Conservation (phyloP, 129 eudicot genomes). For the Lactuca sativa region DNA sequence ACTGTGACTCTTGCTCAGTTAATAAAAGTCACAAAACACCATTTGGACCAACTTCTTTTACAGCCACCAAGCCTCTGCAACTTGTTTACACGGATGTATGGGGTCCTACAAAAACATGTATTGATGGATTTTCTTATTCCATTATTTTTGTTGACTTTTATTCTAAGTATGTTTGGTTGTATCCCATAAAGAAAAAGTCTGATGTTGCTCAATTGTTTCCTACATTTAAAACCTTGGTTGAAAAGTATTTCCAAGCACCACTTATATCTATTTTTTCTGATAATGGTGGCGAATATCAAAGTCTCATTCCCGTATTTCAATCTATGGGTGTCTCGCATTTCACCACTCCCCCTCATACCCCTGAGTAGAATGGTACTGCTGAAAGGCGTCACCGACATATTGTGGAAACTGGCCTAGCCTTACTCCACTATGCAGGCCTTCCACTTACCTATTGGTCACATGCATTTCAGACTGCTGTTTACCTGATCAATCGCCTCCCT, state of each 20-base stretch:
- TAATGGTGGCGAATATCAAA: conserved; percentile 4
- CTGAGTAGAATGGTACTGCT: neutral
- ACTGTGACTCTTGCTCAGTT: too few relatives aligned
- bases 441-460: conserved; percentile 6
- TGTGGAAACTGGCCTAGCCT: neutral
- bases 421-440: neutral
- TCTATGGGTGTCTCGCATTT: neutral
- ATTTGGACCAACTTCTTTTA: too few relatives aligned
- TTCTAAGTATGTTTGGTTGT: conserved; percentile 9
- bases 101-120: too few relatives aligned
- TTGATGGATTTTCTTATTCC: too few relatives aligned
- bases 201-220: neutral
- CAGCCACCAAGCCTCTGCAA: too few relatives aligned
- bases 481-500: conserved; percentile 4
- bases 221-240: neutral
- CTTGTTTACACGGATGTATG: too few relatives aligned
- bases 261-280: neutral
- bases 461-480: neutral
- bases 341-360: conserved; percentile 10
- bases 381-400: conserved; percentile 12
- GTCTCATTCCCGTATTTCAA: neutral
- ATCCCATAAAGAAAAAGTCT: neutral
- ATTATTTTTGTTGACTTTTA: neutral
- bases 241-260: neutral
- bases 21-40: too few relatives aligned